Evolutionary conservation across 768 basidiomycete species (phyloP).

Genomic region (Galerina sulciceps): DNA sequence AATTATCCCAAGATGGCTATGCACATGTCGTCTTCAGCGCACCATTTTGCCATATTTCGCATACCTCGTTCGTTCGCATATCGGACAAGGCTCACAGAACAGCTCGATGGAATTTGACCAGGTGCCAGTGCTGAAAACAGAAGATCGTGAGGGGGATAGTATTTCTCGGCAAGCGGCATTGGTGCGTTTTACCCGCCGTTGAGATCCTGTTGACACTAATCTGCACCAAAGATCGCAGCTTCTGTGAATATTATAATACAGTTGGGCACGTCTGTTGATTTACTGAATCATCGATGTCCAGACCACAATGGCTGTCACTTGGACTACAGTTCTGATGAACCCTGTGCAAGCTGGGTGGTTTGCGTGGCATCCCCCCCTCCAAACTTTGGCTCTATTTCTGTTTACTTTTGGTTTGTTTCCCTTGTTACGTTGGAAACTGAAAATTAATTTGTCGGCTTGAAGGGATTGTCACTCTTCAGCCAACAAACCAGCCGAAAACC

Average conservation of each 20-base stretch:
- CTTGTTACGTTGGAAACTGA: not conserved
- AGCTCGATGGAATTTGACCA: constrained; percentile 14
- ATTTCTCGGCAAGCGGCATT: constrained; percentile 38
- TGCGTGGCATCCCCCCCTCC: constrained; percentile 66
- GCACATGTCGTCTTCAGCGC: constrained; percentile 7
- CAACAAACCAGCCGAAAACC: constrained; percentile 66
- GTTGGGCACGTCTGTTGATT: not conserved
- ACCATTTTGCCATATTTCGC: not conserved
- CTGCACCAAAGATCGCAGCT: constrained; percentile 10
- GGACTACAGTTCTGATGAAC: constrained; percentile 48
- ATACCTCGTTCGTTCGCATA: not conserved
- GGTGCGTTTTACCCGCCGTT: constrained; percentile 27
- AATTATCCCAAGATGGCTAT: not conserved
- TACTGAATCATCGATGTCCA: constrained; percentile 20
- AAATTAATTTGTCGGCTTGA: not conserved
- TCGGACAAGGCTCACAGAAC: not conserved
- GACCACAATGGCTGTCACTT: constrained; percentile 47
- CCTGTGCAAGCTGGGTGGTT: constrained; percentile 62
- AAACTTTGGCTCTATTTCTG: constrained; percentile 56
- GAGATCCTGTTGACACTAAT: not conserved
- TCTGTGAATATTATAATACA: constrained; percentile 5
- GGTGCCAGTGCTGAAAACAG: constrained; percentile 19
- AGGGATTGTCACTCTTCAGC: constrained; percentile 81
- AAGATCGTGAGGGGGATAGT: constrained; percentile 44
- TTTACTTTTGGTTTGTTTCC: constrained; percentile 60